Base-by-base conservation (phyloP, 345 rosid species). In the Isatis tinctoria region DNA sequence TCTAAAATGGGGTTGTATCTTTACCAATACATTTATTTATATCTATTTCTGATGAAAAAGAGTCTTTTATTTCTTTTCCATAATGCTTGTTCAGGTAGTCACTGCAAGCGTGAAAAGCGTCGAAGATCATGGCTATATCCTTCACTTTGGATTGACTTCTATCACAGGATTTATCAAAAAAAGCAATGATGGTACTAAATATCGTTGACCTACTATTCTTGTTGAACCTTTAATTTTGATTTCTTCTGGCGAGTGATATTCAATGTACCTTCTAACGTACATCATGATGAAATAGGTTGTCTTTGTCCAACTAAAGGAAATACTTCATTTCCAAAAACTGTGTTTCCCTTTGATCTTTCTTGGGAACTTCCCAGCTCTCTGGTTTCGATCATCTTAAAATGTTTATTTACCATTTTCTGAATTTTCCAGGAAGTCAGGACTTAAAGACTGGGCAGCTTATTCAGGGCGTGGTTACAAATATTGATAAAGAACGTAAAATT, bases 81-180 rank as follows among this genome's bases (percentile, higher is more conserved):
- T 60, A 36, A 30, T 62, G 69, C 65, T 51, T 73, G 66, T 69
- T 9, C 80, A 95, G 99, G 92, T 87, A 45, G 82, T 95, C 56
- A 62, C 85, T 57, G 92, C 96, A 18, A 85, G 78, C 37, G 90
- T 90, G 63, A 95, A 85, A 84, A 95, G 99, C 74, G 45, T 92
- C 30, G 99, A 95, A 85, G 99, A 95, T 79, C 99, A 95, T 70
- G 99, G 99, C 57, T 95, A 84, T 82, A 88, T 95, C 65, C 97
- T 95, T 76, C 85, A 92, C 78, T 90, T 92, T 83, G 99, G 99
- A 51, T 76, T 79, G 65, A 82, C 96, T 77, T 87, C 90, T 47
- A 83, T 92, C 74, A 79, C 76, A 51, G 99, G 99, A 6, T 95
- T 95, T 84, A 81, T 92, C 64, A 85, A 82, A 83, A 79, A 61